These are phyloP conservation scores for Jimgerdemannia lactiflua DNA, from an alignment of 192 early-diverging fungal species.

Conservation along the genomic window DNA sequence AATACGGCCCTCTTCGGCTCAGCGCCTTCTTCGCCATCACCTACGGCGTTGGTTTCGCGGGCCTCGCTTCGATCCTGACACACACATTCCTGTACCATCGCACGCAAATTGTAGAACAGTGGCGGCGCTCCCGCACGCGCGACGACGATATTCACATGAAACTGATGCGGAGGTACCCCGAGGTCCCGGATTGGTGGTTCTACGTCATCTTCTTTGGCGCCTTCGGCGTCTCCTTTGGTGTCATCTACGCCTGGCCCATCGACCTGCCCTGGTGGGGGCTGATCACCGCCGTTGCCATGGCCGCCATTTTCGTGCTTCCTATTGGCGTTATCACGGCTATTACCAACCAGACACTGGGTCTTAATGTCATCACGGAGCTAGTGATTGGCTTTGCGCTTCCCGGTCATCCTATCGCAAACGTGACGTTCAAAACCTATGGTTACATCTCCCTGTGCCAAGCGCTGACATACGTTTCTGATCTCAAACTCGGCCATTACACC, in stretches of 20 bases:
- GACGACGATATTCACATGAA: conserved; percentile 66
- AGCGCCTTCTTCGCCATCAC: conserved; percentile 46
- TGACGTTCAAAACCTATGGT: conserved; percentile 86
- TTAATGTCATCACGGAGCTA: conserved; percentile 87
- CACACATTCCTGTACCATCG: conserved; percentile 67
- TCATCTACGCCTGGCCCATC: conserved; percentile 49
- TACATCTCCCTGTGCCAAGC: conserved; percentile 80
- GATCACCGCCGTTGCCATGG: conserved; percentile 53
- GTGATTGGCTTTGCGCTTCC: conserved; percentile 79
- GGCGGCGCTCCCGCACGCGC: conserved; percentile 29
- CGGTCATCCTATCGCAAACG: conserved; percentile 78
- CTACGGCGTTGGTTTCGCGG: conserved; percentile 54
- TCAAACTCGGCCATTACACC: conserved; percentile 82
- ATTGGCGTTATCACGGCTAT: conserved; percentile 81
- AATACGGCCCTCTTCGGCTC: conserved; percentile 45
- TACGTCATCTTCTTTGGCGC: conserved; percentile 36
- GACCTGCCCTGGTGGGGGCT: conserved; percentile 79
- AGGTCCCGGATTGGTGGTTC: conserved; percentile 66
- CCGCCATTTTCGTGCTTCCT: conserved; percentile 67
- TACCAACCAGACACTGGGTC: conserved; percentile 69
- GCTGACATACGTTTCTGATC: conserved; percentile 63
- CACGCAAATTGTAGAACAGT: conserved; percentile 44
- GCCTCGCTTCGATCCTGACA: conserved; percentile 48
- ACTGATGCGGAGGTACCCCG: conserved; percentile 70
- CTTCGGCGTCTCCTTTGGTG: conserved; percentile 40